A percentile compares a stretch with the other conserved stretches of the same genome.
Conservation (phyloP, 495 filamentous ascomycete genomes). For the Penicillium psychrofluorescens region DNA sequence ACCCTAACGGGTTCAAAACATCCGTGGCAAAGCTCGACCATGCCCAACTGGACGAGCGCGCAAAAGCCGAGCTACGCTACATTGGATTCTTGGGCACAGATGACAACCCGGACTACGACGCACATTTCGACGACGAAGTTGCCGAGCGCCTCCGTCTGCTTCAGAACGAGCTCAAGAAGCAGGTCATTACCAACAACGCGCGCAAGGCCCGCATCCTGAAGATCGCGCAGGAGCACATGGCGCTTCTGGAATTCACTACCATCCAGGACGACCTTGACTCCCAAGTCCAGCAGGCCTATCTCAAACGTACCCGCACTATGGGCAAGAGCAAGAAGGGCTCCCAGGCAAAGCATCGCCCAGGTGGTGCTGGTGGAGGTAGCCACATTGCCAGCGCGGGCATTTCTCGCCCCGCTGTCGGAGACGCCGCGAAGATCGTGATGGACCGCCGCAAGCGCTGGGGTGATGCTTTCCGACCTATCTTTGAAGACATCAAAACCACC, state of each 20-base stretch:
- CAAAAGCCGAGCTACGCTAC: slow-evolving; percentile 87
- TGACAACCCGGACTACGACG: slow-evolving; percentile 69
- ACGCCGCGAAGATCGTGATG: slow-evolving; percentile 84
- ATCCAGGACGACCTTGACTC: slow-evolving; percentile 95
- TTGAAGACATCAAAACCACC: slow-evolving; percentile 62
- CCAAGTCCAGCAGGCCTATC: slow-evolving; percentile 90
- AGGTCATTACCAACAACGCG: slow-evolving; percentile 79
- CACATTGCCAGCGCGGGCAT: slow-evolving; percentile 46
- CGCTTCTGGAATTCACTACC: slow-evolving; percentile 89
- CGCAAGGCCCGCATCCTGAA: slow-evolving; percentile 80
- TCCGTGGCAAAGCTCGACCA: slow-evolving; percentile 67
- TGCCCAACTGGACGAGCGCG: slow-evolving; percentile 74
- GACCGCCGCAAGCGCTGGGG: slow-evolving; percentile 81
- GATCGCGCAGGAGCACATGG: slow-evolving; percentile 83
- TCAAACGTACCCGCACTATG: slow-evolving; percentile 92
- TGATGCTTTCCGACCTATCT: slow-evolving; percentile 77
- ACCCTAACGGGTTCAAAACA: slow-evolving; percentile 49
- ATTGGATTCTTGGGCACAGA: slow-evolving; percentile 78
- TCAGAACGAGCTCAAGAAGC: slow-evolving; percentile 72
- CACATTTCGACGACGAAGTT: slow-evolving; percentile 89
- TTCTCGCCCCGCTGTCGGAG: slow-evolving; percentile 77
- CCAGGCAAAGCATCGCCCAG: slow-evolving; percentile 64
- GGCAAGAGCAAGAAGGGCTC: slow-evolving; percentile 80
- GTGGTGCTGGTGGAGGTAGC: slow-evolving; percentile 48
- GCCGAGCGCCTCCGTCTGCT: slow-evolving; percentile 80